A percentile compares a stretch with the other conserved stretches of the same genome.
Evolutionary conservation across 805 yeast species (phyloP).

Genomic region (Saturnispora diversa): DNA sequence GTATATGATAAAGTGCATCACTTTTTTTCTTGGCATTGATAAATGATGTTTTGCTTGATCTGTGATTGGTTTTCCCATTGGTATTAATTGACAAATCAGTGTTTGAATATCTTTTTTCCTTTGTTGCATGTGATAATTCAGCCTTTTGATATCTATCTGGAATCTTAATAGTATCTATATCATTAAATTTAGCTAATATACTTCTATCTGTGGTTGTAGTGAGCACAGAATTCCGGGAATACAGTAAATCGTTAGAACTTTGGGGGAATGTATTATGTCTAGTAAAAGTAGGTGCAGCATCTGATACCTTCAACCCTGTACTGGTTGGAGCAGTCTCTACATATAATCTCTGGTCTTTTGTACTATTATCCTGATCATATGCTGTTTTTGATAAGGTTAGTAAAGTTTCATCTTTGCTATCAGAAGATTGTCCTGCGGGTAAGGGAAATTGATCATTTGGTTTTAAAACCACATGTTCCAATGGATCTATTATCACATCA

Average conservation of each 20-base stretch:
- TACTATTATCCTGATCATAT: too few relatives aligned
- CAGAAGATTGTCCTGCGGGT: too few relatives aligned
- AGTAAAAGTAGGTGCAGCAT: neutral
- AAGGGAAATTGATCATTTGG: too few relatives aligned
- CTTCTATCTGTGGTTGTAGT: constrained; percentile 18
- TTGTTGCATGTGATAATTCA: constrained; percentile 4
- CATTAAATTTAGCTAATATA: constrained; percentile 19
- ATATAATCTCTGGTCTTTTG: too few relatives aligned
- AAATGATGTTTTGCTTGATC: constrained; percentile 19
- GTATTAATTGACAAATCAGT: constrained; percentile 2
- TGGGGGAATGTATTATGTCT: constrained; percentile 4
- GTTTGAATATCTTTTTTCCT: neutral
- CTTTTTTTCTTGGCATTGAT: constrained; percentile 21
- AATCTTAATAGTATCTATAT: constrained; percentile 24
- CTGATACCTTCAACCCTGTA: too few relatives aligned
- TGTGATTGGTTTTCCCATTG: neutral
- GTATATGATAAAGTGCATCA: constrained; percentile 26
- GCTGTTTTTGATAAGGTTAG: too few relatives aligned
- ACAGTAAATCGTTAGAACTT: neutral
- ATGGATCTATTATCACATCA: neutral
- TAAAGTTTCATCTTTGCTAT: too few relatives aligned
- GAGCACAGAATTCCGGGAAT: constrained; percentile 4
- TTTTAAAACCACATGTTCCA: too few relatives aligned
- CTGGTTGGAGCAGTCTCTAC: constrained; percentile 2
- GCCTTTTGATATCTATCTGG: constrained; percentile 24